phyloP scores from a whole-genome alignment of 1,284 basidiomycete species.

The Rhodotorula sp. region DNA sequence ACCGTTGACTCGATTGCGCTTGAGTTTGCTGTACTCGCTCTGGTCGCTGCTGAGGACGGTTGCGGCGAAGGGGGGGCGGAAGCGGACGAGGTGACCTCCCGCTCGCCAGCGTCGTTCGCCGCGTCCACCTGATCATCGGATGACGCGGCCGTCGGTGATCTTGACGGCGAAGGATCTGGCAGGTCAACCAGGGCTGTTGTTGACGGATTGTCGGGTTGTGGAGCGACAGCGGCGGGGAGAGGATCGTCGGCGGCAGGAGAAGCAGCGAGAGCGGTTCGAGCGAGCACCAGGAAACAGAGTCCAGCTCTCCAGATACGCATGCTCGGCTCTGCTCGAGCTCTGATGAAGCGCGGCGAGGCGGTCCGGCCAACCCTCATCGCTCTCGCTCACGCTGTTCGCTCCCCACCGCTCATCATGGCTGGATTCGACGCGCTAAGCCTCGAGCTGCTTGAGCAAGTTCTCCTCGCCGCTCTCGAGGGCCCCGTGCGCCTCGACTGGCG shows the following conservation, averaged over 20 bases:
- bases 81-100: background rate
- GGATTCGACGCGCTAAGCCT: background rate
- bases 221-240: too few relatives aligned
- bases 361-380: background rate
- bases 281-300: too few relatives aligned
- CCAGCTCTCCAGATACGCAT: too few relatives aligned
- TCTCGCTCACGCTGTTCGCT: background rate
- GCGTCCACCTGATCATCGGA: background rate
- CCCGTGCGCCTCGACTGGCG: background rate
- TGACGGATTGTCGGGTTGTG: too few relatives aligned
- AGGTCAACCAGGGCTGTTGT: too few relatives aligned
- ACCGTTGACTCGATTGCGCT: too few relatives aligned
- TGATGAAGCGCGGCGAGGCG: too few relatives aligned
- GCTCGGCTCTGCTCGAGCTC: background rate
- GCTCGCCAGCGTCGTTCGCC: background rate
- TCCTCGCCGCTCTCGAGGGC: constrained; percentile 4
- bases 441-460: constrained; percentile 14
- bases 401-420: background rate
- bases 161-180: too few relatives aligned
- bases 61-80: background rate
- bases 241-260: too few relatives aligned
- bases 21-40: too few relatives aligned
- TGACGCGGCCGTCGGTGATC: background rate
- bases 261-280: too few relatives aligned
- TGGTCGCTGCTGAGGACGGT: background rate